These are phyloP conservation scores for Trichaptum fuscoviolaceum DNA, from an alignment of 768 basidiomycete species.

Conservation along the genomic window DNA sequence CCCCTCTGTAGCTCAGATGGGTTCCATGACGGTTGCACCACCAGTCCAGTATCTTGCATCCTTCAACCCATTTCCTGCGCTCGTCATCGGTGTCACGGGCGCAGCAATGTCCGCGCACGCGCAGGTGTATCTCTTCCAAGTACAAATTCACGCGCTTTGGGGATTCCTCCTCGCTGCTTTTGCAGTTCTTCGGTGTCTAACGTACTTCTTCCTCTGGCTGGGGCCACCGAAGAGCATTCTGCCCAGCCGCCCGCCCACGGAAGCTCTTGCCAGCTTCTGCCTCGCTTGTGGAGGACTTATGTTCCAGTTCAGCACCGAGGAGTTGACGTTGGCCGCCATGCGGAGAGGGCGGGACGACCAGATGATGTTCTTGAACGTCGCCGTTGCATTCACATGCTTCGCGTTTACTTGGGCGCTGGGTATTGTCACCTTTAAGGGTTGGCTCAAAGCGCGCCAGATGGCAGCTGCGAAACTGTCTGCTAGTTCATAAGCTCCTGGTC, in stretches of 20 bases:
- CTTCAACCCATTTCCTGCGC: conserved; percentile 90
- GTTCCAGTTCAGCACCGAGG: conserved; percentile 89
- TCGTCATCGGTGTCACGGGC: conserved; percentile 92
- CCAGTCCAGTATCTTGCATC: conserved; percentile 70
- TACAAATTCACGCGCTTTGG: conserved; percentile 90
- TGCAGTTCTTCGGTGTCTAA: conserved; percentile 74
- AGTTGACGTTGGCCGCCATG: conserved; percentile 89
- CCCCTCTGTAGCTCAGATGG: conserved; percentile 23
- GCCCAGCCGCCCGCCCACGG: conserved; percentile 91
- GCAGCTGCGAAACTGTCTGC: conserved; percentile 27
- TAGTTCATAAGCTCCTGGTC: conserved; percentile 22
- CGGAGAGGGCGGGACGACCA: conserved; percentile 84
- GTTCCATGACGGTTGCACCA: conserved; percentile 46
- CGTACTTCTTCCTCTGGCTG: conserved; percentile 94
- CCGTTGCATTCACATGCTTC: conserved; percentile 81
- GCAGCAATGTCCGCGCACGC: conserved; percentile 90
- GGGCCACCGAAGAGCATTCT: conserved; percentile 76
- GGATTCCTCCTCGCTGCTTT: conserved; percentile 80
- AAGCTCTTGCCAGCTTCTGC: conserved; percentile 83
- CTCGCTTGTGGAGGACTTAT: conserved; percentile 82
- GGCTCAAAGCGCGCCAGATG: conserved; percentile 49
- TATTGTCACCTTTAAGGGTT: conserved; percentile 79
- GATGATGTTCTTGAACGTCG: conserved; percentile 85
- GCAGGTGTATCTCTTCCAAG: conserved; percentile 90
- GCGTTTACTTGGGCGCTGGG: conserved; percentile 80